phyloP scores from a whole-genome alignment of 176 grass and related monocot genomes.

The Stipa capillata region DNA sequence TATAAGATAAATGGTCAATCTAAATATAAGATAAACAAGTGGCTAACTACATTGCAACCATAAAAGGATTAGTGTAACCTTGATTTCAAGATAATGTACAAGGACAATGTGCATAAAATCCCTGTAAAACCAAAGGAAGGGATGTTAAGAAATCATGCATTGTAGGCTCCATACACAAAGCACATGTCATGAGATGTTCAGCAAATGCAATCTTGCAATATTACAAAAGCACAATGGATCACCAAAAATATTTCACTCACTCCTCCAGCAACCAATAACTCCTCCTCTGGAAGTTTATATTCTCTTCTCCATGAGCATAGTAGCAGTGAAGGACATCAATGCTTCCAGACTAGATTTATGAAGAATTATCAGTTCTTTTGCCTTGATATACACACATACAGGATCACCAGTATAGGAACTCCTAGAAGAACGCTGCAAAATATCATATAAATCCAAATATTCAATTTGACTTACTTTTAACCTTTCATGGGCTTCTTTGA shows the following conservation, averaged over 20 bases:
- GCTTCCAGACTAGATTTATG: conserved; percentile 63
- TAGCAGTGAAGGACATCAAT: conserved; percentile 97
- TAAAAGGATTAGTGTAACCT: conserved; percentile 48
- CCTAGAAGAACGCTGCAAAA: conserved; percentile 3
- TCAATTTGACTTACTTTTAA: conserved; percentile 60
- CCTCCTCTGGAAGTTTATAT: conserved; percentile 87
- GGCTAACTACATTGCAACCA: neutral
- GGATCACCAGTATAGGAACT: neutral
- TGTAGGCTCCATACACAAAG: neutral
- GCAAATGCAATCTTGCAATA: neutral
- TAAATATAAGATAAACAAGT: conserved; percentile 6
- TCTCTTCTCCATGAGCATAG: conserved; percentile 95
- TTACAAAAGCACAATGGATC: neutral
- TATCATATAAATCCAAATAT: neutral
- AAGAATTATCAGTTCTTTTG: conserved; percentile 16
- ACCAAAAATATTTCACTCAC: conserved; percentile 41
- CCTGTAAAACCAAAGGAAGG: conserved; percentile 47
- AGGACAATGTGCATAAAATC: conserved; percentile 98
- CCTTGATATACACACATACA: neutral
- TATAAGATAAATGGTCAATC: neutral
- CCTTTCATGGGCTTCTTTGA: conserved; percentile 97
- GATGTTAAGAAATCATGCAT: neutral
- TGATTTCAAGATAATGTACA: conserved; percentile 96
- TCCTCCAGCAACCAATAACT: conserved; percentile 98
- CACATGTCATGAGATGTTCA: neutral